Evolutionary conservation across 23 red algal species (phyloP), one percentile per base, ranked within the genome.

Genomic region (Gracilaria vermiculophylla): DNA sequence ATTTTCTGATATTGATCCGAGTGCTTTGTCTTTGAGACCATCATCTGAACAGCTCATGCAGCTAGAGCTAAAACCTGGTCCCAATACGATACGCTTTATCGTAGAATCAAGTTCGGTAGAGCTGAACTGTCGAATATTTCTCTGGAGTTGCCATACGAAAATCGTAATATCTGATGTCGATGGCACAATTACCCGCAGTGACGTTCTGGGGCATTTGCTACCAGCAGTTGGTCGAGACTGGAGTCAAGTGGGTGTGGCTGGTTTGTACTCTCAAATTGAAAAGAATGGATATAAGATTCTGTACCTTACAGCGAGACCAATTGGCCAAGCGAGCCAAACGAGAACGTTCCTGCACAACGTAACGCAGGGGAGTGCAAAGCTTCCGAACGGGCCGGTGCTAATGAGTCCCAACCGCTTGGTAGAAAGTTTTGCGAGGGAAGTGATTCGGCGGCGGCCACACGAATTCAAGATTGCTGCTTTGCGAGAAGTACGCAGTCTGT

Each of bases 381-480:
- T 99, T 29, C 97, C 97, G 9, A 85, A 94, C 44, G 97, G 97
- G 15, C 97, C 97, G 15, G 88, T 99, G 2, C 44, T 99, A 27
- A 95, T 99, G 92, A 91, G 84, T 61, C 97, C 97, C 0, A 94
- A 99, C 67, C 64, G 97, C 15, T 56, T 99, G 23, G 81, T 99
- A 14, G 93, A 94, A 77, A 95, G 91, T 35, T 92, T 99, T 62
- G 86, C 92, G 10, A 71, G 97, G 15, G 97, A 99, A 67, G 97
- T 99, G 0, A 95, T 99, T 21, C 37, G 83, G n/a, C 75, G 94
- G 48, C 83, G 83, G 28, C 97, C 97, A 12, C 92, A 99, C 29
- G 97, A 99, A 34, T 99, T 99, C 69, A 99, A 99, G 69, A 99
- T 99, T 65, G 97, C 66, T 5, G 92, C 90, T 2, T 70, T 99